These are phyloP conservation scores for Funneliformis caledonium DNA, from an alignment of 371 early-diverging fungal species.

Conservation along the genomic window DNA sequence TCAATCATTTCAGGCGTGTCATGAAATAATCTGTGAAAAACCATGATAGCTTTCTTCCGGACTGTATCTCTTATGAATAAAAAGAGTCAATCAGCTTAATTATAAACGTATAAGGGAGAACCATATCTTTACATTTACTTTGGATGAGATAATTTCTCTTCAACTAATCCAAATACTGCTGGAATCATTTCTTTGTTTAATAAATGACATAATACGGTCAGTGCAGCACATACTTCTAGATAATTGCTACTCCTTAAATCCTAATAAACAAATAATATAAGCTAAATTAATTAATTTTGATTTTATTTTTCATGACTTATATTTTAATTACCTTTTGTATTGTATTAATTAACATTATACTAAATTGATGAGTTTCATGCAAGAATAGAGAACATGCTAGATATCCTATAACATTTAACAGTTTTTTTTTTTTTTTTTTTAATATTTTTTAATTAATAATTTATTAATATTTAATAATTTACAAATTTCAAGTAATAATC, in stretches of 20 bases:
- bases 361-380: conserved; percentile 49
- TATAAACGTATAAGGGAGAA: neutral
- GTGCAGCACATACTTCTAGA: conserved; percentile 51
- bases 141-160: conserved; percentile 46
- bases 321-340: conserved; percentile 51
- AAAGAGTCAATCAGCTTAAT: neutral
- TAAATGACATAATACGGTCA: conserved; percentile 53
- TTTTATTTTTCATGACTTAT: neutral
- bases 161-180: conserved; percentile 46
- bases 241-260: conserved; percentile 53
- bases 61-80: conserved; percentile 50
- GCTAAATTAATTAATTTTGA: neutral
- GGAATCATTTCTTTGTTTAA: conserved; percentile 51
- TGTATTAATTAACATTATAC: conserved; percentile 60
- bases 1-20: conserved; percentile 42
- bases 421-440: neutral
- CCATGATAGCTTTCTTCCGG: conserved; percentile 52
- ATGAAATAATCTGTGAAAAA: conserved; percentile 49
- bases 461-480: neutral
- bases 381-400: conserved; percentile 55
- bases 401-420: conserved; percentile 47
- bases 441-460: neutral
- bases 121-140: conserved; percentile 44
- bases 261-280: conserved; percentile 30
- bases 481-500: neutral